Evolutionary conservation across 768 basidiomycete genomes (phyloP).

Genomic region (Mycena galopus): DNA sequence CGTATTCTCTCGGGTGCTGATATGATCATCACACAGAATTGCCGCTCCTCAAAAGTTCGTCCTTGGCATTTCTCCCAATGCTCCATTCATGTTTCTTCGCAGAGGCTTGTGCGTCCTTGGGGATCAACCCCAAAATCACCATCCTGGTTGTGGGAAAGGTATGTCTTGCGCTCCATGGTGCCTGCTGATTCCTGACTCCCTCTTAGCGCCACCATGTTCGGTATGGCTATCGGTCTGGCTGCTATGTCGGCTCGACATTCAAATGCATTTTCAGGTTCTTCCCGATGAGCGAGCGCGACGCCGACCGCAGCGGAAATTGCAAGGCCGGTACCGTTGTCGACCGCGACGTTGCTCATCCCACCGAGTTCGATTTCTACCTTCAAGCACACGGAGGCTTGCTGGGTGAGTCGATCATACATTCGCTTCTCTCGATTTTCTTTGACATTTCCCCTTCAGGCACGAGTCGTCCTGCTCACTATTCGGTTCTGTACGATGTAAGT

Average conservation of each 20-base stretch:
- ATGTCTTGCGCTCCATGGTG: neutral
- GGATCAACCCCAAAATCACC: constrained; percentile 77
- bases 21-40: constrained; percentile 61
- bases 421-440: constrained; percentile 19
- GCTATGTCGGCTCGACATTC: neutral
- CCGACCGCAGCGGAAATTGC: constrained; percentile 68
- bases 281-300: constrained; percentile 55
- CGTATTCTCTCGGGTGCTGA: constrained; percentile 48
- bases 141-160: constrained; percentile 55
- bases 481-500: constrained; percentile 47
- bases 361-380: constrained; percentile 72
- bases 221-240: constrained; percentile 31
- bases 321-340: constrained; percentile 71
- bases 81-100: constrained; percentile 30
- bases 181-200: neutral
- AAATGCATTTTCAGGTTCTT: constrained; percentile 59
- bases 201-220: constrained; percentile 61
- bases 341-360: constrained; percentile 63
- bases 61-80: constrained; percentile 54
- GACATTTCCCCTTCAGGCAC: constrained; percentile 64
- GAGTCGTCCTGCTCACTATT: constrained; percentile 43
- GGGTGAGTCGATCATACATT: neutral
- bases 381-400: constrained; percentile 10
- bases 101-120: constrained; percentile 74
- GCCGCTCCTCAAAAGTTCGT: constrained; percentile 66